phyloP scores from a whole-genome alignment of 2,329 filamentous ascomycete genomes.

The Diaporthe citriasiana region DNA sequence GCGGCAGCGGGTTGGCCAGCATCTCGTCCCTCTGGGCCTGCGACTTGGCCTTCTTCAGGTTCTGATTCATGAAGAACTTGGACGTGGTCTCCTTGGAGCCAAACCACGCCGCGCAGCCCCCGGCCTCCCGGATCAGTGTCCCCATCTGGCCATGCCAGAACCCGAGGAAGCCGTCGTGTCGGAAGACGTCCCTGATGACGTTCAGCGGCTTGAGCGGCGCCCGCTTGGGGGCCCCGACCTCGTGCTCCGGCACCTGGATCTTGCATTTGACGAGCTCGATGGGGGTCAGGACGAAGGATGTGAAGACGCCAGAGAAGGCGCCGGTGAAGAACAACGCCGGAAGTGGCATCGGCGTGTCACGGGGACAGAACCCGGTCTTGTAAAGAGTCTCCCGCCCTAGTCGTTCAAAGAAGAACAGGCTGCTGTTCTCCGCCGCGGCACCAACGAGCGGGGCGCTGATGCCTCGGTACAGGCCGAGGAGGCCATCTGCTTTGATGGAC shows the following conservation, averaged over 20 bases:
- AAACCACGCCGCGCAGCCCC: slow-evolving; percentile 96
- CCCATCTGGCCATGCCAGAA: slow-evolving; percentile 98
- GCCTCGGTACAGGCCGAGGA: slow-evolving; percentile 88
- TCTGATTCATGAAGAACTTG: slow-evolving; percentile 75
- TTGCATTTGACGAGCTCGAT: slow-evolving; percentile 99
- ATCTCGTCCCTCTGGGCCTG: slow-evolving; percentile 58
- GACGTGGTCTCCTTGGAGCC: slow-evolving; percentile 88
- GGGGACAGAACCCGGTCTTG: slow-evolving; percentile 61
- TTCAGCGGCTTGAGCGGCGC: slow-evolving; percentile 73
- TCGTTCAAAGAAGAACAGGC: slow-evolving; percentile 92
- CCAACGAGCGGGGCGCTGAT: slow-evolving; percentile 93
- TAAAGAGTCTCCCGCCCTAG: slow-evolving; percentile 78
- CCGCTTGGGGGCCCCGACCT: slow-evolving; percentile 55
- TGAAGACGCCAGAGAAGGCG: slow-evolving; percentile 88
- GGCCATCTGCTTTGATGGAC: slow-evolving; percentile 83
- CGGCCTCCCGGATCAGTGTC: slow-evolving; percentile 93
- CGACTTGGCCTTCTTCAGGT: slow-evolving; percentile 58
- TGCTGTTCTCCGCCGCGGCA: slow-evolving; percentile 92
- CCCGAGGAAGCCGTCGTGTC: slow-evolving; percentile 83
- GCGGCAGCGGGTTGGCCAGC: slow-evolving; percentile 71
- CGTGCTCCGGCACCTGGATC: slow-evolving; percentile 81
- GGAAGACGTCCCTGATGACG: slow-evolving; percentile 85
- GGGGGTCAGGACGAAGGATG: slow-evolving; percentile 91
- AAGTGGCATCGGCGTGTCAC: slow-evolving; percentile 77
- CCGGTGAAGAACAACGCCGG: slow-evolving; percentile 83